Evolutionary conservation across 1,284 basidiomycete species (phyloP).

Genomic region (Ganoderma meredithae): DNA sequence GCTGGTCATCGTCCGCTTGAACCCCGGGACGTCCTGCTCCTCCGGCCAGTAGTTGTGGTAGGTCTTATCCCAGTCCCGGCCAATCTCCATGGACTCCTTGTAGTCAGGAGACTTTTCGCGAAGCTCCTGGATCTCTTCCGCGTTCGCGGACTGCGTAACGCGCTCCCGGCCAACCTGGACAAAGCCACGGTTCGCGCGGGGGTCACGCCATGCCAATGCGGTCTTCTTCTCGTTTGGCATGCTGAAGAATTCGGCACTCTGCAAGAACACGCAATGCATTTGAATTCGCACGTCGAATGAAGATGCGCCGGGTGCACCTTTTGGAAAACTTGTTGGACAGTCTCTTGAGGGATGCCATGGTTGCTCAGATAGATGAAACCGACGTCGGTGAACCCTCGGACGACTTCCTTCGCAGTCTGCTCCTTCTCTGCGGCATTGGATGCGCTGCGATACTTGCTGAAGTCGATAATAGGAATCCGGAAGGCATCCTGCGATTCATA

Average conservation of each 20-base stretch:
- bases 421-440: conserved; percentile 62
- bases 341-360: conserved; percentile 67
- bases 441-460: conserved; percentile 67
- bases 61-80: conserved; percentile 76
- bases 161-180: conserved; percentile 82
- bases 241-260: conserved; percentile 80
- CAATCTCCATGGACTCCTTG: conserved; percentile 89
- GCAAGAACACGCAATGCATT: conserved; percentile 9
- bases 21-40: conserved; percentile 66
- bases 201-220: conserved; percentile 79
- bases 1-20: conserved; percentile 74
- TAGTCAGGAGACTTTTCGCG: conserved; percentile 78
- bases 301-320: conserved; percentile 53
- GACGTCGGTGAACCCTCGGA: conserved; percentile 79
- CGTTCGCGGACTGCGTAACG: conserved; percentile 76
- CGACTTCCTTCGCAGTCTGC: conserved; percentile 71
- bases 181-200: conserved; percentile 85
- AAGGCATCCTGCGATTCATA: conserved; percentile 30
- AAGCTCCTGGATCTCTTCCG: conserved; percentile 76
- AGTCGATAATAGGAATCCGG: conserved; percentile 80
- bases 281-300: background rate
- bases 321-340: conserved; percentile 62
- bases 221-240: conserved; percentile 72
- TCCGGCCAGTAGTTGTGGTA: conserved; percentile 85
- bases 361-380: conserved; percentile 79